A percentile compares a stretch with the other conserved stretches of the same genome.
Evolutionary conservation across 345 rosid species (phyloP).

Genomic region (Luvunga scandens): DNA sequence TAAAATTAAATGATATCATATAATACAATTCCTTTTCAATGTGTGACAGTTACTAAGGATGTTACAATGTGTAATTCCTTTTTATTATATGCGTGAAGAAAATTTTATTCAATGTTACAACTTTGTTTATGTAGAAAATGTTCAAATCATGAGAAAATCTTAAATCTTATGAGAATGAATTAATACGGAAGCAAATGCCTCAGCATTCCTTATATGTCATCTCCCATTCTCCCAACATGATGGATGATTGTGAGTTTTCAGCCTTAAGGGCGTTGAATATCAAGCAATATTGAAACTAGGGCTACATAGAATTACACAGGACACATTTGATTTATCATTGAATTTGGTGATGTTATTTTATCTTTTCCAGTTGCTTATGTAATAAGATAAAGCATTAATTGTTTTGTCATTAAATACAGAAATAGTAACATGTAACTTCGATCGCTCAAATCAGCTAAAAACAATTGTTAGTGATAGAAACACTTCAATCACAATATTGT

Average conservation of each 20-base stretch:
- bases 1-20: no score
- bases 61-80: neutral
- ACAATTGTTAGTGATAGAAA: slow-evolving; percentile 15
- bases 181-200: neutral
- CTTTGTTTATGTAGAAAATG: no score
- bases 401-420: neutral
- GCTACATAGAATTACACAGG: neutral
- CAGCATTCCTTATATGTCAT: neutral
- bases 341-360: neutral
- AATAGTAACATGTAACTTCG: neutral
- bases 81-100: neutral
- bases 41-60: neutral
- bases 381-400: neutral
- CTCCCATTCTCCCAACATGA: neutral
- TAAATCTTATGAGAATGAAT: neutral
- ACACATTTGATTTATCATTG: neutral
- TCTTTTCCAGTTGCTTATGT: neutral
- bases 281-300: neutral
- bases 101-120: neutral
- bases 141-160: neutral
- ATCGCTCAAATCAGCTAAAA: neutral
- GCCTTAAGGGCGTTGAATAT: neutral
- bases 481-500: neutral
- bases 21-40: no score
- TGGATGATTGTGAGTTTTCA: neutral